phyloP scores from a whole-genome alignment of 2,329 filamentous ascomycete species.

The Penicillium digitatum region DNA sequence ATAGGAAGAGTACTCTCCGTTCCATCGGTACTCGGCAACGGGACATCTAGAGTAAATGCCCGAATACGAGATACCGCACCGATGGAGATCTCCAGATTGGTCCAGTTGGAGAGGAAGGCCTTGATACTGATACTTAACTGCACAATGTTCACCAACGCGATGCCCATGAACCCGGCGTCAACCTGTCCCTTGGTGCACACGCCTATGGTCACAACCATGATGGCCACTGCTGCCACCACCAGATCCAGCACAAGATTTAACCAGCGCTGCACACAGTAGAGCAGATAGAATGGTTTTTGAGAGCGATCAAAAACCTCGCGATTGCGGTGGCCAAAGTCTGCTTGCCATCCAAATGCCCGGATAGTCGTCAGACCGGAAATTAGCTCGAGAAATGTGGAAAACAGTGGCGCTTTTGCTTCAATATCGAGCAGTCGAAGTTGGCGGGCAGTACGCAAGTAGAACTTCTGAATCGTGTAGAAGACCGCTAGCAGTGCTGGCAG shows the following conservation, averaged over 20 bases:
- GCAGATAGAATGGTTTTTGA: conserved; percentile 22
- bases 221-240: neutral
- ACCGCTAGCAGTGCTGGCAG: conserved; percentile 34
- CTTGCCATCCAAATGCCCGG: conserved; percentile 14
- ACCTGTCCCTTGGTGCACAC: neutral
- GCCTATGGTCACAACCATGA: neutral
- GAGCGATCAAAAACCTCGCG: conserved; percentile 9
- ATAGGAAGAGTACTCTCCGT: neutral
- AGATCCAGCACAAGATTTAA: conserved; percentile 16
- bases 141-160: neutral
- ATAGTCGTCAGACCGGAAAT: conserved; percentile 13
- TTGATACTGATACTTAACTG: neutral
- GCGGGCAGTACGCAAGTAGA: conserved; percentile 55
- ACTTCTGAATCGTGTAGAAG: conserved; percentile 49
- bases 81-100: neutral
- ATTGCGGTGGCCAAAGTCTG: neutral
- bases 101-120: neutral
- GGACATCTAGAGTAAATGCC: neutral
- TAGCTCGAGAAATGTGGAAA: conserved; percentile 14
- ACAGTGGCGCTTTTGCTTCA: conserved; percentile 16
- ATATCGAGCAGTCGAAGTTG: conserved; percentile 48
- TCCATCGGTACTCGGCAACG: neutral
- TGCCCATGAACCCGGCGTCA: neutral
- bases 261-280: conserved; percentile 23
- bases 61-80: neutral